A percentile compares a stretch with the other conserved stretches of the same genome.
Evolutionary conservation across 305 asterid genomes (phyloP).

Genomic region (Ilex paraguariensis): DNA sequence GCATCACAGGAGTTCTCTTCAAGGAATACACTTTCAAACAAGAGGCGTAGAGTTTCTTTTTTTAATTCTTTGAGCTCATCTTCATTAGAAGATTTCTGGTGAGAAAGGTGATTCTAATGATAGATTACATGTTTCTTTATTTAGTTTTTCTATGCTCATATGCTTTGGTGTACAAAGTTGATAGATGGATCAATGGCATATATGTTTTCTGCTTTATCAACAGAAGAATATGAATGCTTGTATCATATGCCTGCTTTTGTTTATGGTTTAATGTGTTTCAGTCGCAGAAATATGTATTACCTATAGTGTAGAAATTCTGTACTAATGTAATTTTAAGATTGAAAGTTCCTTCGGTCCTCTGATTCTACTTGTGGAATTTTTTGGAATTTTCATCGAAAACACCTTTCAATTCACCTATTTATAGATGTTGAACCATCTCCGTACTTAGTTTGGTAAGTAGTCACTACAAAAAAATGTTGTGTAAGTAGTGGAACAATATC

Average conservation of each 20-base stretch:
- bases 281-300: conserved; percentile 5
- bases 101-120: conserved; percentile 14
- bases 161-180: conserved; percentile 6
- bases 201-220: conserved; percentile 26
- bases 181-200: conserved; percentile 27
- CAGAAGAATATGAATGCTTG: conserved; percentile 52
- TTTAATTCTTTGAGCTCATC: conserved; percentile 39
- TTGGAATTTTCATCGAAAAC: too few relatives aligned
- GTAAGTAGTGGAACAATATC: too few relatives aligned
- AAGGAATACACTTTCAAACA: conserved; percentile 43
- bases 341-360: too few relatives aligned
- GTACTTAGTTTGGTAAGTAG: too few relatives aligned
- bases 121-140: background rate
- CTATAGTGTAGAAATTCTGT: conserved; percentile 2
- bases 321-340: background rate
- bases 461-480: too few relatives aligned
- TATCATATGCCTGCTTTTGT: conserved; percentile 43
- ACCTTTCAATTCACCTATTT: too few relatives aligned
- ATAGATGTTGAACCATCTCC: too few relatives aligned
- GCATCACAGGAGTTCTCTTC: conserved; percentile 71
- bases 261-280: conserved; percentile 11
- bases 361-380: too few relatives aligned
- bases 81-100: conserved; percentile 49
- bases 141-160: conserved; percentile 9
- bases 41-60: conserved; percentile 58